Evolutionary conservation across 1,284 basidiomycete species (phyloP), one percentile per base, ranked within the genome.

Genomic region (Pterulicium gracile): DNA sequence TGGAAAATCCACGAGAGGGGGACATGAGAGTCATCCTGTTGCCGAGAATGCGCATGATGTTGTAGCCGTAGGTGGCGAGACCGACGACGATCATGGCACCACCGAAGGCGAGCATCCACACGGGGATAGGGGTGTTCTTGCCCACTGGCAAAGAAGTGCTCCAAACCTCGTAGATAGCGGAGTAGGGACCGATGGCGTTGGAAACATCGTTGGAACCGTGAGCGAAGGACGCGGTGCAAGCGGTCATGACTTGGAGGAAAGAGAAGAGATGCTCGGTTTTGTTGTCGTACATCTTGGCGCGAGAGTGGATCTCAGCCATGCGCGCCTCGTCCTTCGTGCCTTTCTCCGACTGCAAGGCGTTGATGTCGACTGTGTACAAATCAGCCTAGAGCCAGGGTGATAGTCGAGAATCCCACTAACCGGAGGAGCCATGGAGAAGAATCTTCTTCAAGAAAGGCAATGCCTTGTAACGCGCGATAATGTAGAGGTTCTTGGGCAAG

Each of bases 171-270:
- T 55, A 60, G 50, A 61, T 61, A 23, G 55, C 57, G 24, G 60
- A 54, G 49, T 56, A 61, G n/a, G 60, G 58, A 21, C 60, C 60
- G 24, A 60, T 55, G 23, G 60, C 60, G 21, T 60, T 61, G 19
- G 53, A 54, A 2, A 61, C 55, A 43, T 61, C 59, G 46, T 61
- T 61, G 43, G 58, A 48, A 7, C 59, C 59, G 32, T 61, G 59
- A 12, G 59, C 58, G 45, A 61, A 61, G 14, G 58, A 60, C 20
- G 59, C 58, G 17, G 56, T 57, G 47, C 59, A 61, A 19, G 59
- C 59, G 24, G 57, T 61, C 50, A 61, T 50, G 32, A 61, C 58
- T 53, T 61, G 59, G 18, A 61, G 48, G 54, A 61, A 61, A 13
- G 55, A 57, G 51, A 56, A 61, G 13, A 60, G 49, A 43, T 61